Conservation (phyloP, 1,284 basidiomycete genomes). For the Exobasidium cylindrosporum region DNA sequence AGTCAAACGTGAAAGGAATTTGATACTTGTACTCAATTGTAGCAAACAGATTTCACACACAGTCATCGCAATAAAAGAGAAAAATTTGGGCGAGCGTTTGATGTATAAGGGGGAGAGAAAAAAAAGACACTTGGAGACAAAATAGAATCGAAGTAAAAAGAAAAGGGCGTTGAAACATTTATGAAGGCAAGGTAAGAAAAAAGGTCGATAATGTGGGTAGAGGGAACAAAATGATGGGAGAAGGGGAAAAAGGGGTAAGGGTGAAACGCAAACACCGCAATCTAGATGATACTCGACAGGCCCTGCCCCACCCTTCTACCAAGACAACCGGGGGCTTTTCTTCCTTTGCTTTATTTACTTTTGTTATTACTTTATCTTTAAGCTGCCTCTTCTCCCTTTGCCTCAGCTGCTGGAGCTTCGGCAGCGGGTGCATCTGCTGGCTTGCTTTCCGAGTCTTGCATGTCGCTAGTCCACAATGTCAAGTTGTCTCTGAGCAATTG, state of each 20-base stretch:
- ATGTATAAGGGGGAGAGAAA: too few species aligned
- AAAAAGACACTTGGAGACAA: too few species aligned
- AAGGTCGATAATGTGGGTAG: too few species aligned
- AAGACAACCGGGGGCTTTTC: too few species aligned
- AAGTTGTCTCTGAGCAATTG: constrained; percentile 98
- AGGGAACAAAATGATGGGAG: background rate
- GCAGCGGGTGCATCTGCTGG: constrained; percentile 47
- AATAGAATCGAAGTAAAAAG: too few species aligned
- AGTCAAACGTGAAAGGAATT: background rate
- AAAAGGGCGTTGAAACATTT: too few species aligned
- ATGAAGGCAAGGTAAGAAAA: too few species aligned
- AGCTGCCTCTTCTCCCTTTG: constrained; percentile 53
- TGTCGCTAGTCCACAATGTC: constrained; percentile 92
- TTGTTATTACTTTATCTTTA: constrained; percentile 32
- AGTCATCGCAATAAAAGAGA: too few species aligned
- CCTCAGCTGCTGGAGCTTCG: constrained; percentile 45
- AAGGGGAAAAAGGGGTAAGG: constrained; percentile 8
- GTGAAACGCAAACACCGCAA: background rate
- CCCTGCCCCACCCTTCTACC: too few species aligned
- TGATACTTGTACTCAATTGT: too few species aligned
- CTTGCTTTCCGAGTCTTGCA: constrained; percentile 61
- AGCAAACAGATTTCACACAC: too few species aligned
- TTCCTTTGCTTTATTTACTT: constrained; percentile 9
- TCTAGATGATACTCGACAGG: constrained; percentile 1
- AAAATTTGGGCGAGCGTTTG: too few species aligned